Evolutionary conservation across 179 eudicot genomes (phyloP), one percentile per base, ranked within the genome.

Genomic region (Heliamphora pulchella): DNA sequence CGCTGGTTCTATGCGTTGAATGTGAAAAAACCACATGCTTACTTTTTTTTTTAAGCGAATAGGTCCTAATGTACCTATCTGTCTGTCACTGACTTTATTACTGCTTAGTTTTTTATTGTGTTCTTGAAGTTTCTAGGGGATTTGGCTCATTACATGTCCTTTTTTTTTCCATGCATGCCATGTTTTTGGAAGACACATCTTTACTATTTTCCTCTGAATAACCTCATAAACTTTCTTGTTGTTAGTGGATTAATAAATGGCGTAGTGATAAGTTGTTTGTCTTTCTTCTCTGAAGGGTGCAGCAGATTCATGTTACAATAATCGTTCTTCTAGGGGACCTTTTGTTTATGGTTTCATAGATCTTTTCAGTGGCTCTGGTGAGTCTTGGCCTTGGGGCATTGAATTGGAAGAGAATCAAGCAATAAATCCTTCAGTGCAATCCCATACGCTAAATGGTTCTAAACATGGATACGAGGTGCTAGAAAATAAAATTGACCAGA

Each of bases 281-380:
- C 54, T 72, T 64, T 86, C 57, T 31, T 83, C 88, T 68, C 76
- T 81, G 53, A 77, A 84, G 81, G 89, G 86, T 78, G 85, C 78
- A 39, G 79, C 82, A 9, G 82, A 76, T 67, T 73, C 82, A 46
- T 58, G 78, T 69, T 78, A 83, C 83, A 85, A 80, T 75, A 78
- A 69, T 77, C 58, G 81, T 85, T 77, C 85, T 84, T 80, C 83
- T 48, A 80, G 74, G 62, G 92, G 90, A 75, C 88, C 89, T 71
- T 92, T 92, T 86, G 92, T 92, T 61, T 92, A 83, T 88, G 94
- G 92, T 71, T 91, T 90, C 78, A 75, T 91, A 80, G 98, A 96
- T 89, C 97, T 96, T 82, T 96, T 96, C 80, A 85, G 93, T 86
- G 98, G 96, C 68, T 88, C 86, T 81, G 97, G 92, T 74, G 94